Base-by-base conservation (phyloP, 306 rosid species). In the Pyrus pyrifolia region DNA sequence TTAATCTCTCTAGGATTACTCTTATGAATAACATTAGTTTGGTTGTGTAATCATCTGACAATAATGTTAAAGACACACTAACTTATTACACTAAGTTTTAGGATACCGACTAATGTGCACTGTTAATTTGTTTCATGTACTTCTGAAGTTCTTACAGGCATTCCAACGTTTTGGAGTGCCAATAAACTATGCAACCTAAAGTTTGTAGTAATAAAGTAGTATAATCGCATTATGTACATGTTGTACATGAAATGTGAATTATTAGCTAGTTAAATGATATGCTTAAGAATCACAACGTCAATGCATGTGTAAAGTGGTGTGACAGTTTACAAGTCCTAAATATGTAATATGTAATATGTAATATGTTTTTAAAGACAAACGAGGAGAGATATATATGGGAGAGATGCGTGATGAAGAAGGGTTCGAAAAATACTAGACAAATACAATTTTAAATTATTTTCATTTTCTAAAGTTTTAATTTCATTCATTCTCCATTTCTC, bases 31-130 rank as follows among this genome's bases (percentile, higher is more conserved):
- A 30, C 31, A 30, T 30, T 30, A 30, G 40, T 35, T 35, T 35
- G 40, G 40, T 35, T 5, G 71, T 84, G 70, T 71, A 58, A 67
- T 74, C 53, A 67, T 71, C 68, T 51, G 0, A 17, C 70, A 80
- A 68, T 80, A 49, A 75, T 76, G 35, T 61, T 61, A 49, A 12
- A 45, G 51, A 49, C 17, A 46, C 21, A 15, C 21, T 15, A 49
- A 49, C 19, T 49, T 49, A 49, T 15, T 49, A 6, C 55, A 49
- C 55, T 2, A 49, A 49, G 19, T 1, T 49, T 49, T 49, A 49
- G 15, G 21, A 15, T 49, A 49, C 5, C 53, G 7, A 46, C 7
- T 14, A 17, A 46, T 15, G 8, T 49, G 8, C 55, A 5, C 19
- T 15, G 19, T 40, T 49, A 49, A 15, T 49, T 49, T 49, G 55